These are phyloP conservation scores for Oidium heveae DNA, from an alignment of 2,329 filamentous ascomycete genomes.

Conservation along the genomic window DNA sequence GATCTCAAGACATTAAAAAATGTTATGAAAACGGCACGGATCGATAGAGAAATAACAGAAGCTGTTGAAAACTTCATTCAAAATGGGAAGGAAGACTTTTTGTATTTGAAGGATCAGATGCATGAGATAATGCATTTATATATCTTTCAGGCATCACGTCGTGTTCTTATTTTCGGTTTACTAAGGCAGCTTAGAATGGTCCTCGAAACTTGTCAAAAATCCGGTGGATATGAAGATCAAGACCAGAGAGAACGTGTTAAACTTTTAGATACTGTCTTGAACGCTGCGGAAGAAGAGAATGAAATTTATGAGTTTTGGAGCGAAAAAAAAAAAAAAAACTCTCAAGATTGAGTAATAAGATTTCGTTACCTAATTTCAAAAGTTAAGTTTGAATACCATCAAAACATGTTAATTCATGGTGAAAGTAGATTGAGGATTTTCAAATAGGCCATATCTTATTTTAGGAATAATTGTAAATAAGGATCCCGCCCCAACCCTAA, in stretches of 20 bases:
- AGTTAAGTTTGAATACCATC: not conserved
- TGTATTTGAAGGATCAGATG: conserved; percentile 48
- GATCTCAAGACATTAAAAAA: conserved; percentile 35
- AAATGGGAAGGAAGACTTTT: conserved; percentile 49
- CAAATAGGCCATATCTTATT: too few relatives aligned
- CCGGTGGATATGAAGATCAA: conserved; percentile 13
- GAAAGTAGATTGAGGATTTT: too few relatives aligned
- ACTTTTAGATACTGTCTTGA: conserved; percentile 47
- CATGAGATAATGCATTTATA: conserved; percentile 68
- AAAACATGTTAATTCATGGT: too few relatives aligned
- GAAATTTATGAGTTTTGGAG: conserved; percentile 70
- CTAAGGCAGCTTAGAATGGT: conserved; percentile 35
- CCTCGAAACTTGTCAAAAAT: conserved; percentile 20
- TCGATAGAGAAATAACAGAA: conserved; percentile 82
- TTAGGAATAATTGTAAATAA: too few relatives aligned
- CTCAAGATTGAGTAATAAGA: too few relatives aligned
- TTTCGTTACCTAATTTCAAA: too few relatives aligned
- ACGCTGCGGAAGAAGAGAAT: conserved; percentile 58
- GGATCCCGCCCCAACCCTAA: too few relatives aligned
- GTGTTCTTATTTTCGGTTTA: conserved; percentile 47
- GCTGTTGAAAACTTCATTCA: conserved; percentile 61
- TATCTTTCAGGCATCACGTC: conserved; percentile 70
- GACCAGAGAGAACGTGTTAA: conserved; percentile 22
- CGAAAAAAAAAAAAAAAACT: too few relatives aligned
- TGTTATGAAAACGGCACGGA: conserved; percentile 40